phyloP scores from a whole-genome alignment of 2,329 filamentous ascomycete genomes.

The Coniosporium tulheliwenetii region DNA sequence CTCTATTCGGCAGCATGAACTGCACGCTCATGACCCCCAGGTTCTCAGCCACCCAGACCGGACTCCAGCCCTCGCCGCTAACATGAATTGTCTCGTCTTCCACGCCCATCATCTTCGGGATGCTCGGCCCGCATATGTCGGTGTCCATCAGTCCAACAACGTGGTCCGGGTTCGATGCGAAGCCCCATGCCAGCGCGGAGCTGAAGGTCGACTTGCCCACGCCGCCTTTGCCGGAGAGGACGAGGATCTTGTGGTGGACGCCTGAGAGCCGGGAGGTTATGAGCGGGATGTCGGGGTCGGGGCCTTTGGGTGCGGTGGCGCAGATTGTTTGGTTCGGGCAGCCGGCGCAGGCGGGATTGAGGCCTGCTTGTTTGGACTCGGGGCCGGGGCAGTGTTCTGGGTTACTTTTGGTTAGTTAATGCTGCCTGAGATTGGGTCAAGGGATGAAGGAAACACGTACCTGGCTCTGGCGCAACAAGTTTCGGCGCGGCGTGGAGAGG shows the following conservation, averaged over 20 bases:
- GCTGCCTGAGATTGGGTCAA: constrained; percentile 1
- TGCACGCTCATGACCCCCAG: constrained; percentile 94
- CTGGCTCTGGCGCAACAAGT: constrained; percentile 83
- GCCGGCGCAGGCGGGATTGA: constrained; percentile 72
- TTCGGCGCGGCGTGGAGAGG: constrained; percentile 65
- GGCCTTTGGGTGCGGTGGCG: constrained; percentile 83
- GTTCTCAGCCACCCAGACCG: constrained; percentile 91
- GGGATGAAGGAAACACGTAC: constrained; percentile 17
- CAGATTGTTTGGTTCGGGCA: constrained; percentile 96
- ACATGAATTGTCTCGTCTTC: constrained; percentile 89
- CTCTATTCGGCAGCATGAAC: constrained; percentile 88
- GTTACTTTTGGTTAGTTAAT: background rate
- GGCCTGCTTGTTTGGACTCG: constrained; percentile 52
- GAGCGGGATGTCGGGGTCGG: constrained; percentile 81
- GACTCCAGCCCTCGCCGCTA: constrained; percentile 77
- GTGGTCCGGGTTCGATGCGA: constrained; percentile 62
- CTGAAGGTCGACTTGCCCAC: constrained; percentile 95
- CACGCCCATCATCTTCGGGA: constrained; percentile 98
- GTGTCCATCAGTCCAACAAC: constrained; percentile 95
- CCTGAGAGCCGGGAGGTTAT: constrained; percentile 70
- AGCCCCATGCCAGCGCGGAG: constrained; percentile 73
- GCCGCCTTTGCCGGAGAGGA: constrained; percentile 88
- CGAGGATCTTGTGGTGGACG: constrained; percentile 82
- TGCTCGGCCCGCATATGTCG: constrained; percentile 89
- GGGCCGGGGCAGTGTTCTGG: constrained; percentile 85